Evolutionary conservation across 1,284 basidiomycete genomes (phyloP), one percentile per base, ranked within the genome.

Genomic region (Wallemia ichthyophaga): DNA sequence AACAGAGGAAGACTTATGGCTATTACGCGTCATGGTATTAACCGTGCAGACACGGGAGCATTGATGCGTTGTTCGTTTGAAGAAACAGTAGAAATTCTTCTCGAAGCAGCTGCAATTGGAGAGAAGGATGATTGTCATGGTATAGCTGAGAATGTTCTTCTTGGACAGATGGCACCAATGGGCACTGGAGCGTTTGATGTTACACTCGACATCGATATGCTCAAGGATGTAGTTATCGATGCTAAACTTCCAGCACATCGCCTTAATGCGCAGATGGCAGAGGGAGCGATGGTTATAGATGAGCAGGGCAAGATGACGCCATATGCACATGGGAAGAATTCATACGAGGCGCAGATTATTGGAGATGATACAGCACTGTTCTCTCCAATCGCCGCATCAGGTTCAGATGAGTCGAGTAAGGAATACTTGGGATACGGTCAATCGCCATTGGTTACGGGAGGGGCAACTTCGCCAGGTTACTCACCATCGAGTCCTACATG

Each of bases 61-160:
- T 76, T 98, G 59, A 96, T 98, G 82, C 78, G 94, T 57, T 96
- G 89, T 71, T 96, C 94, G 1, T 98, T 98, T 75, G 94, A 98
- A 71, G 94, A 98, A 75, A 98, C 94, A 0, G 94, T 96, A 62
- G 94, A 99, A 70, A 95, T 99, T 64, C 72, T 99, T 60, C 91
- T 98, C 81, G 94, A 99, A 69, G 94, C 94, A 0, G 94, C 94
- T 0, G 88, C 92, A 1, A 85, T 92, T 55, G 94, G 94, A 60
- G 92, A 98, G 73, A 84, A 88, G 69, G 94, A 98, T 65, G 91
- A 98, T 67, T 98, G 94, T 70, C 85, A 87, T 62, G 94, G 94
- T 63, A 83, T 99, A 24, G 92, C 92, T 9, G 92, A 98, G 75
- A 98, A 96, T 67, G 88, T 99, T 53, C 79, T 99, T 75, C 85